phyloP scores from a whole-genome alignment of 345 rosid genomes.

The Luvunga scandens region DNA sequence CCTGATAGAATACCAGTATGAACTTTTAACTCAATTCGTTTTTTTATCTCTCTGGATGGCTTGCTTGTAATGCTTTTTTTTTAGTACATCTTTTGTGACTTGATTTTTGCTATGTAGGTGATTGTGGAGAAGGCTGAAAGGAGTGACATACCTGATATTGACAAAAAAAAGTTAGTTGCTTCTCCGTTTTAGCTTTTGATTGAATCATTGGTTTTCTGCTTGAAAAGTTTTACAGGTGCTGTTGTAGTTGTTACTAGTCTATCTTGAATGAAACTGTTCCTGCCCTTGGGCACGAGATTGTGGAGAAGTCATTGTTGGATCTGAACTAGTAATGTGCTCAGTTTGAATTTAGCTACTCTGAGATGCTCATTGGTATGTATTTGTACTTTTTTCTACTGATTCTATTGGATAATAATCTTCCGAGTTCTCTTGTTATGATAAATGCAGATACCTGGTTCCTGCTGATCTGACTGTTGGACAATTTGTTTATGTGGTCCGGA shows the following conservation, averaged over 20 bases:
- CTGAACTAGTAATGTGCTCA: neutral
- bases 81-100: neutral
- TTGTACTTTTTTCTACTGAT: neutral
- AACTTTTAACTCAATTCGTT: neutral
- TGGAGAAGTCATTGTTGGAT: neutral
- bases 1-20: constrained; percentile 77
- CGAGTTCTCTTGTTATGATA: neutral
- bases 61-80: neutral
- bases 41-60: neutral
- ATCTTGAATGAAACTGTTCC: neutral
- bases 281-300: neutral
- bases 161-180: constrained; percentile 44
- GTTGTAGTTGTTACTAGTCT: neutral
- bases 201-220: neutral
- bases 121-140: constrained; percentile 54
- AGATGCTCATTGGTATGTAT: neutral
- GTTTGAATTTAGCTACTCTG: neutral
- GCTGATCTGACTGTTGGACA: constrained; percentile 71
- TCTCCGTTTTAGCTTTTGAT: neutral
- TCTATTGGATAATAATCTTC: neutral
- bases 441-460: constrained; percentile 56
- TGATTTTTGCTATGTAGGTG: constrained; percentile 26
- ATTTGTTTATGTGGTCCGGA: constrained; percentile 63
- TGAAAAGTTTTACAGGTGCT: neutral
- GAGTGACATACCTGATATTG: constrained; percentile 48